Evolutionary conservation across 139 green algal genomes (phyloP), one percentile per base, ranked within the genome.

Genomic region (Trebouxia sp.): DNA sequence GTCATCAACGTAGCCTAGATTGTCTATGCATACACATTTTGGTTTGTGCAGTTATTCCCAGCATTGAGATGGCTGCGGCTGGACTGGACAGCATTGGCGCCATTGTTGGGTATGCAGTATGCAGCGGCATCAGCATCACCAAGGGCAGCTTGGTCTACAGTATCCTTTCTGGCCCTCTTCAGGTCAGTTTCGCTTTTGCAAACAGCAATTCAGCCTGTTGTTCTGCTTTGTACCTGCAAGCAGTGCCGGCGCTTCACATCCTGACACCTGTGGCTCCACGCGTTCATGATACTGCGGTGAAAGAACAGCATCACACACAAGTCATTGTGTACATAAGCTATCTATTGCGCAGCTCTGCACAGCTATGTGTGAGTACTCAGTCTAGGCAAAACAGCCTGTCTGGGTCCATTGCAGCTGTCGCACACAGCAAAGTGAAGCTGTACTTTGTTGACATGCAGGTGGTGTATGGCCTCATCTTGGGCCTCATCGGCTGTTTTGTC

Each of bases 31-130:
- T n/a, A n/a, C n/a, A n/a, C n/a, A n/a, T n/a, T n/a, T n/a, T n/a
- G n/a, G 41, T 24, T 22, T 38, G 5, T 65, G 55, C 67, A 80
- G 87, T 83, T 38, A 88, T 91, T 45, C 87, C 87, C 15, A 80
- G 47, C 0, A 83, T 89, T 24, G 83, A 88, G 55, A 83, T 91
- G 67, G 87, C 87, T 0, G 85, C 82, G 17, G 83, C 87, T 10
- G 80, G 79, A 17, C 75, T 91, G 38, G 85, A 89, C 75, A 82
- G 84, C 72, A 83, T 91, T 28, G 51, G 84, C 24, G 87, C 87
- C 56, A 87, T 91, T 80, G 81, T 80, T 28, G 87, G 85, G 20
- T 91, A 66, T 79, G 77, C 51, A 10, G 47, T 88, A 39, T 82
- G 78, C 70, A 86, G 82, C 48, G 83, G 83, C 26, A 67, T 89